A percentile compares a stretch with the other conserved stretches of the same genome.
phyloP scores from a whole-genome alignment of 257 asterid genomes.

The Misopates orontium region DNA sequence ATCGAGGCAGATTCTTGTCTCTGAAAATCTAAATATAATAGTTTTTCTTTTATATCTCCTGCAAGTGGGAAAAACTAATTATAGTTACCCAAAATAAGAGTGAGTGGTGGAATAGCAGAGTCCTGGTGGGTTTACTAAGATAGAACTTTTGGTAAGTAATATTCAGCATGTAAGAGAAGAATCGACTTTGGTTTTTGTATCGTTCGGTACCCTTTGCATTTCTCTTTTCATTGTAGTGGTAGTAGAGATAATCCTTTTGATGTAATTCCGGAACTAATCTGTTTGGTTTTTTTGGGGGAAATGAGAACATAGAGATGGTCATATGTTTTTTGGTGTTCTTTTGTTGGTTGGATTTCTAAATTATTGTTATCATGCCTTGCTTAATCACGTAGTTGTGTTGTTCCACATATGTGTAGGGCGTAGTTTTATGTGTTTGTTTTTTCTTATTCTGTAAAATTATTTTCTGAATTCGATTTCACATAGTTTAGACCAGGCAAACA shows the following conservation, averaged over 20 bases:
- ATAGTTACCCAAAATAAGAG: constrained; percentile 29
- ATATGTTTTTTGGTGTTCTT: background rate
- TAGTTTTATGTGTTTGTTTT: background rate
- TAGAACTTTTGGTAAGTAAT: too few relatives aligned
- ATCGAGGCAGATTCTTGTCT: background rate
- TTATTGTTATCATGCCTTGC: background rate
- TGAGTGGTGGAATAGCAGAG: constrained; percentile 29
- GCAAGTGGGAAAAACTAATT: constrained; percentile 8
- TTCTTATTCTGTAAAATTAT: background rate
- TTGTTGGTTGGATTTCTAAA: background rate
- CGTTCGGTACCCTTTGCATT: constrained; percentile 12
- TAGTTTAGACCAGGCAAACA: too few relatives aligned
- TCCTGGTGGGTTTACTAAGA: constrained; percentile 9
- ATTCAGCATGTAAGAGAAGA: too few relatives aligned
- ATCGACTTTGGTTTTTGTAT: background rate
- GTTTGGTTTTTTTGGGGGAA: constrained; percentile 18
- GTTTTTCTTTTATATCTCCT: constrained; percentile 10
- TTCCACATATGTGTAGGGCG: background rate
- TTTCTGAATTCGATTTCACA: background rate
- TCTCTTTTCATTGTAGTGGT: background rate
- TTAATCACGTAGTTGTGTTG: background rate
- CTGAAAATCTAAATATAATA: constrained; percentile 17
- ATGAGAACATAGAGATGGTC: constrained; percentile 25
- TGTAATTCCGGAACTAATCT: constrained; percentile 25
- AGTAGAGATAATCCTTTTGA: constrained; percentile 23